Percentiles rank a stretch among this genome's conserved stretches.
phyloP scores from a whole-genome alignment of 2,329 filamentous ascomycete genomes.

The Trichophyton rubrum region DNA sequence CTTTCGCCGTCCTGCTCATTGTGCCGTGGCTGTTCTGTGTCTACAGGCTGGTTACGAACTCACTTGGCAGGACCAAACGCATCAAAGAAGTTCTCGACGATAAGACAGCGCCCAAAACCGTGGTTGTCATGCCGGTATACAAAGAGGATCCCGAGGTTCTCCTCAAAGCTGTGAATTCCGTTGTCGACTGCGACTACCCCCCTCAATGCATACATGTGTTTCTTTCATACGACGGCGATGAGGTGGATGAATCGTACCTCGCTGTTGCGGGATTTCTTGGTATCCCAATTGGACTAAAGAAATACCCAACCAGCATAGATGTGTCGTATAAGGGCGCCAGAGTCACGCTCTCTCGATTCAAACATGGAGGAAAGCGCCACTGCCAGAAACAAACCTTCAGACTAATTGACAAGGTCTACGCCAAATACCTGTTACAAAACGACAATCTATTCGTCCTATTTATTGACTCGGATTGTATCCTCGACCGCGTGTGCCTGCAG shows the following conservation, averaged over 20 bases:
- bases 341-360: constrained; percentile 82
- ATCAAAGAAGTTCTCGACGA: constrained; percentile 80
- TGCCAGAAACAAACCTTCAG: constrained; percentile 90
- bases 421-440: constrained; percentile 70
- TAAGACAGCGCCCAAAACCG: constrained; percentile 76
- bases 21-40: constrained; percentile 89
- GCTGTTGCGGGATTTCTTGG: constrained; percentile 76
- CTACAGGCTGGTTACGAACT: constrained; percentile 78
- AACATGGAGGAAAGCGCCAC: constrained; percentile 83
- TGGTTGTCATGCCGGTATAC: constrained; percentile 95
- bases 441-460: constrained; percentile 93
- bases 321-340: constrained; percentile 69
- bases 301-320: constrained; percentile 82
- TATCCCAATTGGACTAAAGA: constrained; percentile 61
- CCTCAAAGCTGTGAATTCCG: constrained; percentile 74
- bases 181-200: constrained; percentile 89
- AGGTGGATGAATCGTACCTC: constrained; percentile 78
- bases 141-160: constrained; percentile 78
- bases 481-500: constrained; percentile 82
- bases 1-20: constrained; percentile 71
- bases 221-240: constrained; percentile 83
- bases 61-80: constrained; percentile 65
- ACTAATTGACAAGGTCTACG: constrained; percentile 85
- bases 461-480: constrained; percentile 92
- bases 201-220: constrained; percentile 88